These are phyloP conservation scores for Isabelozyma pseudorhagii DNA, from an alignment of 805 yeast species.

Conservation along the genomic window DNA sequence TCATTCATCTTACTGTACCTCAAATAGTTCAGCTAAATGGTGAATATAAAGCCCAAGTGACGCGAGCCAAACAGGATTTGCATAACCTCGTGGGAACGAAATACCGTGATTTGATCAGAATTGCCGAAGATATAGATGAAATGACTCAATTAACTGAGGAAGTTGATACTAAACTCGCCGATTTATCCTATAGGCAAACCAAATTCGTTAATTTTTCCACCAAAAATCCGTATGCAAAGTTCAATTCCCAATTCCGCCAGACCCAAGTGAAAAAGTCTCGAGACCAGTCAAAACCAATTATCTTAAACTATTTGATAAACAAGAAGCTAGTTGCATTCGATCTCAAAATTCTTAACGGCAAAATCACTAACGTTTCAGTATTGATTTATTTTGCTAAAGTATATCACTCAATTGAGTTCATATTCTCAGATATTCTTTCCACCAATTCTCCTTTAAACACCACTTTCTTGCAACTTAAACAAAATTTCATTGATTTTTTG, in stretches of 20 bases:
- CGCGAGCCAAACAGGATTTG: conserved; percentile 26
- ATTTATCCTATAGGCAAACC: conserved; percentile 29
- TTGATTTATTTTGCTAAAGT: conserved; percentile 32
- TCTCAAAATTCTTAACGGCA: conserved; percentile 15
- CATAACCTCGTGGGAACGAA: conserved; percentile 38
- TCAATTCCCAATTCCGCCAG: conserved; percentile 15
- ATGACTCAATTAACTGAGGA: conserved; percentile 22
- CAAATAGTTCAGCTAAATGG: conserved; percentile 29
- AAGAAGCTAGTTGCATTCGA: conserved; percentile 28
- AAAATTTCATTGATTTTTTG: conserved; percentile 19
- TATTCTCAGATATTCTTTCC: conserved; percentile 16
- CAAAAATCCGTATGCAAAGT: conserved; percentile 12
- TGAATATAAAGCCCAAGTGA: conserved; percentile 24
- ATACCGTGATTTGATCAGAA: conserved; percentile 40
- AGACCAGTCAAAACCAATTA: conserved; percentile 15
- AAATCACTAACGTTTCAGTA: conserved; percentile 20
- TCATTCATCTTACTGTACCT: conserved; percentile 25
- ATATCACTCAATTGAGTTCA: conserved; percentile 25
- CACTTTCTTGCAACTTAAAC: conserved; percentile 18
- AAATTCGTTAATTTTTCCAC: conserved; percentile 23
- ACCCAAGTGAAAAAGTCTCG: conserved; percentile 15
- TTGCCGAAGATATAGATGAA: conserved; percentile 40
- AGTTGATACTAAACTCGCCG: conserved; percentile 23
- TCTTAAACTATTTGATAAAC: conserved; percentile 26
- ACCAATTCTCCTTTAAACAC: conserved; percentile 7